These are phyloP conservation scores for Panaeolus papilionaceus DNA, from an alignment of 768 basidiomycete genomes.

Conservation along the genomic window DNA sequence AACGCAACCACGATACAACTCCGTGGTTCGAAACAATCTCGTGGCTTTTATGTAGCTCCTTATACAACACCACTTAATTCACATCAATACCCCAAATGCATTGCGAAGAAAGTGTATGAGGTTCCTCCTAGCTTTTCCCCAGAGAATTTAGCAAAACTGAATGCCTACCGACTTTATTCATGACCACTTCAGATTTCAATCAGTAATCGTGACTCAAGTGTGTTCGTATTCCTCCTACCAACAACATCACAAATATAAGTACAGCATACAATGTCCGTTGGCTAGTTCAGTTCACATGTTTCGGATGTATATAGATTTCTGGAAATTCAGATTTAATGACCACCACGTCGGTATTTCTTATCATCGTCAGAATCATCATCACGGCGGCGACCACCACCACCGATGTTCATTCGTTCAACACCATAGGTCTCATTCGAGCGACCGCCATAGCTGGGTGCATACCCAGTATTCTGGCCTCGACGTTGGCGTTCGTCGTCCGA, in stretches of 20 bases:
- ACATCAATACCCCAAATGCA: neutral
- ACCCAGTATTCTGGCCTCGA: conserved; percentile 29
- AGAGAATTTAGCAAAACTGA: too few relatives aligned
- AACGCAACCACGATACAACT: neutral
- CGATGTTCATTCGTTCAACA: conserved; percentile 53
- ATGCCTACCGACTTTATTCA: too few relatives aligned
- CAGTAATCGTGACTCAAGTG: neutral
- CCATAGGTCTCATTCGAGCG: conserved; percentile 53
- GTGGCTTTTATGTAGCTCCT: neutral
- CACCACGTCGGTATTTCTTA: conserved; percentile 23
- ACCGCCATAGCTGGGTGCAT: conserved; percentile 37
- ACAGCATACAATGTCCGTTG: neutral
- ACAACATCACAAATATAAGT: neutral
- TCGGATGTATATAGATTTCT: neutral
- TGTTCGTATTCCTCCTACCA: neutral
- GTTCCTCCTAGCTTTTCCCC: too few relatives aligned
- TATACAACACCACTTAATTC: neutral
- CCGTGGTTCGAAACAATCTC: too few relatives aligned
- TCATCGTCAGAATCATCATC: conserved; percentile 40
- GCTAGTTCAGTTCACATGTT: neutral
- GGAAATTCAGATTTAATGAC: neutral
- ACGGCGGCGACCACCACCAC: conserved; percentile 18
- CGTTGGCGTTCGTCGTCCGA: conserved; percentile 14
- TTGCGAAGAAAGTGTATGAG: neutral
- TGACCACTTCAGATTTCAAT: neutral